These are phyloP conservation scores for Monosporozyma unispora DNA, from an alignment of 805 yeast genomes.

Conservation along the genomic window DNA sequence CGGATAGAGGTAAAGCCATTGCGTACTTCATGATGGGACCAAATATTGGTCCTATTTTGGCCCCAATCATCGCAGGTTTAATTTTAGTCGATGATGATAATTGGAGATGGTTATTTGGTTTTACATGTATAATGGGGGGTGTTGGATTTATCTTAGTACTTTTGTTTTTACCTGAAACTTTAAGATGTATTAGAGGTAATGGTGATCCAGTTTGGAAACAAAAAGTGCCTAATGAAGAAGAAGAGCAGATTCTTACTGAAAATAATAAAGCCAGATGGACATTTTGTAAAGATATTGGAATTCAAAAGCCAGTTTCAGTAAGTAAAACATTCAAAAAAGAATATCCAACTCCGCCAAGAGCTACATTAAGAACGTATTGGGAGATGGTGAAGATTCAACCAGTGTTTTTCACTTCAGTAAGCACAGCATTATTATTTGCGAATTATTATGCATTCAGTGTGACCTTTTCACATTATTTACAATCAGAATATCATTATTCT, in stretches of 20 bases:
- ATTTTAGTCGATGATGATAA: conserved; percentile 60
- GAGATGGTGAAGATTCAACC: conserved; percentile 35
- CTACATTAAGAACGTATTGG: conserved; percentile 33
- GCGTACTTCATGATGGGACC: conserved; percentile 84
- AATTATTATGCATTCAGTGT: conserved; percentile 46
- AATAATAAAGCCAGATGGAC: conserved; percentile 7
- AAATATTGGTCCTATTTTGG: conserved; percentile 73
- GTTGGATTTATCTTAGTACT: conserved; percentile 42
- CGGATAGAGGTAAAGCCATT: conserved; percentile 70
- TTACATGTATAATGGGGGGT: conserved; percentile 60
- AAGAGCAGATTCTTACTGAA: neutral
- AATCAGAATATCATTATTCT: conserved; percentile 31
- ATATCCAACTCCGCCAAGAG: conserved; percentile 41
- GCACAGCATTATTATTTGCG: conserved; percentile 45
- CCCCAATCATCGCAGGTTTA: conserved; percentile 79
- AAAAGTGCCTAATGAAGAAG: neutral
- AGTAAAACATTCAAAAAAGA: conserved; percentile 15
- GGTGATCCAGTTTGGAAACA: conserved; percentile 33
- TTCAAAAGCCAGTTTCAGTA: conserved; percentile 21
- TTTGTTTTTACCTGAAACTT: conserved; percentile 70
- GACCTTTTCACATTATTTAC: conserved; percentile 37
- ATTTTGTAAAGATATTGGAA: conserved; percentile 18
- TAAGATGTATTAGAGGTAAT: conserved; percentile 52
- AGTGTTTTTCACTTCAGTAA: conserved; percentile 37
- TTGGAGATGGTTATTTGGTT: conserved; percentile 80